These are phyloP conservation scores for Exophiala sp. DNA, from an alignment of 2,329 filamentous ascomycete genomes.

Conservation along the genomic window DNA sequence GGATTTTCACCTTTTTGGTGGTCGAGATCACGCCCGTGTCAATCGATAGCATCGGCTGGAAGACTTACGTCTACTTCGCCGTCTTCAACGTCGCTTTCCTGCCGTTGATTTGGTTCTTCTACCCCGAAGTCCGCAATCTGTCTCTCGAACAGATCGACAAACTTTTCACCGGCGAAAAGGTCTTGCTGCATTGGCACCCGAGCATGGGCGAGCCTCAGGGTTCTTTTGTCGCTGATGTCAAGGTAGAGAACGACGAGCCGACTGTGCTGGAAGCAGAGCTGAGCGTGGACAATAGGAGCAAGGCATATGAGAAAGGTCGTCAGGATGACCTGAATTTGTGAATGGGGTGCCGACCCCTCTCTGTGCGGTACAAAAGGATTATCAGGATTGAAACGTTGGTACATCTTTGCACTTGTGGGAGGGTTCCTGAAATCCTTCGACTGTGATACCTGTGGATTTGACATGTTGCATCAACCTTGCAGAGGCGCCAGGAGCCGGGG, in stretches of 20 bases:
- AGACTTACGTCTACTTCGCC: not conserved
- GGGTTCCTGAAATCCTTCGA: no score
- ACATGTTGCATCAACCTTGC: no score
- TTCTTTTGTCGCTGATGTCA: not conserved
- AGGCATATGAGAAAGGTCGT: not conserved
- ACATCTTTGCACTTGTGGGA: no score
- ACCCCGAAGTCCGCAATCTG: not conserved
- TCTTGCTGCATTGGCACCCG: not conserved
- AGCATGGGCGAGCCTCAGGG: not conserved
- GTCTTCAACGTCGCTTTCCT: constrained; percentile 1
- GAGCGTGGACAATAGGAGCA: not conserved
- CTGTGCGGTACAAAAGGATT: no score
- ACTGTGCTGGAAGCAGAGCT: not conserved
- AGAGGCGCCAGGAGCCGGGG: no score
- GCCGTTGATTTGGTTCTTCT: not conserved
- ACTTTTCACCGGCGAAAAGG: not conserved
- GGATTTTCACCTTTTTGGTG: constrained; percentile 54
- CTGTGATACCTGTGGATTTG: no score
- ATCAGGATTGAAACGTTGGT: no score
- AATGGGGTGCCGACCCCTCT: no score
- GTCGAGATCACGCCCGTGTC: constrained; percentile 56
- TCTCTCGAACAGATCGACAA: not conserved
- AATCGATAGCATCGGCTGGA: not conserved
- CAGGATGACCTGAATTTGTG: no score
- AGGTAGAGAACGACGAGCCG: not conserved